A percentile compares a stretch with the other conserved stretches of the same genome.
Conservation (phyloP, 2,329 filamentous ascomycete species). For the Catunica adiposa region DNA sequence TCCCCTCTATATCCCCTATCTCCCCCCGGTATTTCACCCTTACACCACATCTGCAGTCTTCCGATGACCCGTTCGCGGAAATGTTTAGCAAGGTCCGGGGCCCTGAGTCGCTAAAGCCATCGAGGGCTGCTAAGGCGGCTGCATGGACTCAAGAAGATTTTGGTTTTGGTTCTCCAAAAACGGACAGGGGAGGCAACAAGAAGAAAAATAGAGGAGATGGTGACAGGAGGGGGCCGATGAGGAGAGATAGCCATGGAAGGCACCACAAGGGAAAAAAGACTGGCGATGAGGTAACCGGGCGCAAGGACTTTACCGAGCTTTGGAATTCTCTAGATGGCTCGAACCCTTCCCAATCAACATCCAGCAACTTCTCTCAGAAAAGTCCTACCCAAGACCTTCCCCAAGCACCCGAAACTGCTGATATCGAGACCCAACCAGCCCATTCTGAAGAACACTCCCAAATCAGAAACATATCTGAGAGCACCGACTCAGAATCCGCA, state of each 20-base stretch:
- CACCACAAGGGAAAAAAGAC: no score
- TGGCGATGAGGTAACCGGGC: no score
- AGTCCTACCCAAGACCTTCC: no score
- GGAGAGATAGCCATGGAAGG: not conserved
- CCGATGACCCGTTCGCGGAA: conserved; percentile 3
- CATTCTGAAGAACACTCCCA: no score
- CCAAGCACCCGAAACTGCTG: no score
- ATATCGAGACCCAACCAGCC: no score
- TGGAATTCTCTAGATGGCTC: no score
- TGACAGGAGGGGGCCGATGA: not conserved
- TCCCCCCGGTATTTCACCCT: not conserved
- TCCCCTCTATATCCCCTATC: not conserved
- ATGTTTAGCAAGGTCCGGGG: conserved; percentile 4
- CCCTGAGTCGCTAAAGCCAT: conserved; percentile 3
- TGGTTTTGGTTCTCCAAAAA: conserved; percentile 4
- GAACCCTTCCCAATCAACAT: no score
- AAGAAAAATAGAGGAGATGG: not conserved
- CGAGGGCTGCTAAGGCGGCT: not conserved
- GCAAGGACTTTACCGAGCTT: no score
- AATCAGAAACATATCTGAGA: no score
- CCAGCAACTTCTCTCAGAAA: no score
- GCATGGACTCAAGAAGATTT: conserved; percentile 12
- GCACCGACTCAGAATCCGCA: not conserved
- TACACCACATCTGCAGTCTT: not conserved
- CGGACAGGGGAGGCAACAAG: not conserved